These are phyloP conservation scores for Artemisia argyi DNA, from an alignment of 129 eudicot species.

Conservation along the genomic window DNA sequence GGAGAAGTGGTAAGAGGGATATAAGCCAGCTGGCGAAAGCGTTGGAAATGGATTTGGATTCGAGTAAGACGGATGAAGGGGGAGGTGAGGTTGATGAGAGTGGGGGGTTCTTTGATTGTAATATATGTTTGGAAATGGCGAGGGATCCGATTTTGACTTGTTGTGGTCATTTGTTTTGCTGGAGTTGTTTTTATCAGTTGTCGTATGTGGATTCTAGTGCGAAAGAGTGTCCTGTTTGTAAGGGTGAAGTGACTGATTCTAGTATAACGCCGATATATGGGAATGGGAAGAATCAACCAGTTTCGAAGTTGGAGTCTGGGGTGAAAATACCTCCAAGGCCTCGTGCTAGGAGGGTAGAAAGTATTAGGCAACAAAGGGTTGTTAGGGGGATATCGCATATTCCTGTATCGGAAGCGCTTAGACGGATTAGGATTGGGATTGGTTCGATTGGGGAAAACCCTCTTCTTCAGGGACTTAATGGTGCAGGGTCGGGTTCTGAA, in stretches of 20 bases:
- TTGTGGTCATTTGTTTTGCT: constrained; percentile 79
- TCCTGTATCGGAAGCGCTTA: constrained; percentile 79
- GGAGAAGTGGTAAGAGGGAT: constrained; percentile 57
- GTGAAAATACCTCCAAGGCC: constrained; percentile 74
- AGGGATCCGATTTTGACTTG: constrained; percentile 67
- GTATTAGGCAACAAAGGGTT: constrained; percentile 59
- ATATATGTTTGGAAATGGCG: constrained; percentile 63
- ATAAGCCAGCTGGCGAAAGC: constrained; percentile 62
- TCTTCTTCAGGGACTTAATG: constrained; percentile 32
- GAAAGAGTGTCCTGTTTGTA: constrained; percentile 77
- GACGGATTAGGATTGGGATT: constrained; percentile 68
- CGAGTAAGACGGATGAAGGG: constrained; percentile 41
- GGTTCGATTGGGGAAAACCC: constrained; percentile 46
- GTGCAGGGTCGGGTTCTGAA: constrained; percentile 22
- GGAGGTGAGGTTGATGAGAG: constrained; percentile 44
- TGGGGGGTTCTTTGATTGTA: constrained; percentile 68
- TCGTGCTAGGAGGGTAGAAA: constrained; percentile 61
- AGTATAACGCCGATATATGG: constrained; percentile 71
- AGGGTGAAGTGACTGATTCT: constrained; percentile 67
- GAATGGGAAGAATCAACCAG: constrained; percentile 39
- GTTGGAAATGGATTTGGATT: constrained; percentile 59
- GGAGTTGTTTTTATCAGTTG: constrained; percentile 72
- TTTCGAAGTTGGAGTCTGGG: constrained; percentile 43
- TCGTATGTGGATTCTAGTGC: constrained; percentile 52
- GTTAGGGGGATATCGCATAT: constrained; percentile 54